Evolutionary conservation across 805 yeast species (phyloP), one percentile per base, ranked within the genome.

Genomic region (Nakazawaea laoshanensis): DNA sequence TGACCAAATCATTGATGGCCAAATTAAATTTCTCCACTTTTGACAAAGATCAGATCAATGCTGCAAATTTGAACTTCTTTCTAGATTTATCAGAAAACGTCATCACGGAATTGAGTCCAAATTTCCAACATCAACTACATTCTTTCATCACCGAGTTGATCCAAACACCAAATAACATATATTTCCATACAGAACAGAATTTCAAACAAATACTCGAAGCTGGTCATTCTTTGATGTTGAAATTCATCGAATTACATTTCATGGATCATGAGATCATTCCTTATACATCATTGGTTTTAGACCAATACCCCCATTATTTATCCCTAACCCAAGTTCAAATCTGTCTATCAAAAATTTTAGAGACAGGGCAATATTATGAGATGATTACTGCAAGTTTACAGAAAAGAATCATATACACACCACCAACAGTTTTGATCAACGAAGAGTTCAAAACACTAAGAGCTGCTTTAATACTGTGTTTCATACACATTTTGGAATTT

Each of bases 201-300:
- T 36, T 33, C 21, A 50, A 48, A 18, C 49, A 57, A 2, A 42
- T 74, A 4, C 51, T 76, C 8, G 89, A 81, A 46, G 70, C 78
- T 0, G 62, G 76, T 1, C 89, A 81, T 48, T 74, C 86, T 0
- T 79, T 77, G 1, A 55, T 66, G 47, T 46, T 73, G 24, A 48
- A 48, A 27, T 49, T 42, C 33, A 43, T 54, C 24, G 43, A 31
- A 7, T 19, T 27, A 27, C 30, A 36, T 12, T 27, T 19, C n/a
- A 14, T 35, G 19, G 8, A 19, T 4, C n/a, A n/a, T n/a, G n/a
- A n/a, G n/a, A n/a, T n/a, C n/a, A n/a, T n/a, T n/a, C n/a, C n/a
- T n/a, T n/a, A n/a, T n/a, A n/a, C n/a, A 4, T 14, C n/a, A n/a
- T 18, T 27, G n/a, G 7, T 37, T 6, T 19, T 33, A n/a, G 23